A percentile compares a stretch with the other conserved stretches of the same genome.
phyloP scores from a whole-genome alignment of 1,284 basidiomycete genomes.

The Pyrrhoderma noxium region DNA sequence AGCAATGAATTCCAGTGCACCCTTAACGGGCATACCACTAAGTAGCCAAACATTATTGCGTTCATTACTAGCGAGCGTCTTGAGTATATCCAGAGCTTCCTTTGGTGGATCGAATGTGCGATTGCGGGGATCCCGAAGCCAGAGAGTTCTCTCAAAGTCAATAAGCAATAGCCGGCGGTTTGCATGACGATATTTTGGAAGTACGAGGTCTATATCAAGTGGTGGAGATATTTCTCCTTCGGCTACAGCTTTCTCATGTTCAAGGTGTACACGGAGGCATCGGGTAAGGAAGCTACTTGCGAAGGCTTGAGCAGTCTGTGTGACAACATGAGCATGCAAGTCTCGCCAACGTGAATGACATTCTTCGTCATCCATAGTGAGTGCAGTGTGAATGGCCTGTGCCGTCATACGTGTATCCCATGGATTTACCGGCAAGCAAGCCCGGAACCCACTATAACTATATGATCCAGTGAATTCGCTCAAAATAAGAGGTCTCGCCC shows the following conservation, averaged over 20 bases:
- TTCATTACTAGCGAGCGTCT: slow-evolving; percentile 52
- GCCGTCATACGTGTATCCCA: slow-evolving; percentile 74
- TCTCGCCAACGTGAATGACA: slow-evolving; percentile 76
- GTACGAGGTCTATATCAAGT: slow-evolving; percentile 44
- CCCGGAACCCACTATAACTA: slow-evolving; percentile 77
- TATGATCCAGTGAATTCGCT: slow-evolving; percentile 87
- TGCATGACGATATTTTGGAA: slow-evolving; percentile 58
- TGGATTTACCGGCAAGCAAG: slow-evolving; percentile 80
- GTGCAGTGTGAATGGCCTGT: slow-evolving; percentile 67
- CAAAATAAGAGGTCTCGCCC: slow-evolving; percentile 65
- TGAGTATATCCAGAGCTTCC: slow-evolving; percentile 50
- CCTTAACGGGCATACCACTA: slow-evolving; percentile 59
- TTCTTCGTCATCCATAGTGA: slow-evolving; percentile 74
- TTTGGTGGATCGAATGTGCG: slow-evolving; percentile 44
- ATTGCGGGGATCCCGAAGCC: slow-evolving; percentile 47
- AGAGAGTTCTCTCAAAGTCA: slow-evolving; percentile 77
- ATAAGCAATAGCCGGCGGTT: slow-evolving; percentile 61
- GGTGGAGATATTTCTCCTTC: slow-evolving; percentile 25
- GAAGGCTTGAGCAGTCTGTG: slow-evolving; percentile 82
- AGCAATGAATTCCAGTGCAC: slow-evolving; percentile 56
- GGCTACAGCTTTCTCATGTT: slow-evolving; percentile 38
- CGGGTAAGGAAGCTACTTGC: slow-evolving; percentile 73
- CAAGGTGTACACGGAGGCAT: slow-evolving; percentile 60
- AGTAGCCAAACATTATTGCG: slow-evolving; percentile 79
- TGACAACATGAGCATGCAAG: slow-evolving; percentile 78